Conservation (phyloP, 768 basidiomycete genomes). For the Collybia nuda region DNA sequence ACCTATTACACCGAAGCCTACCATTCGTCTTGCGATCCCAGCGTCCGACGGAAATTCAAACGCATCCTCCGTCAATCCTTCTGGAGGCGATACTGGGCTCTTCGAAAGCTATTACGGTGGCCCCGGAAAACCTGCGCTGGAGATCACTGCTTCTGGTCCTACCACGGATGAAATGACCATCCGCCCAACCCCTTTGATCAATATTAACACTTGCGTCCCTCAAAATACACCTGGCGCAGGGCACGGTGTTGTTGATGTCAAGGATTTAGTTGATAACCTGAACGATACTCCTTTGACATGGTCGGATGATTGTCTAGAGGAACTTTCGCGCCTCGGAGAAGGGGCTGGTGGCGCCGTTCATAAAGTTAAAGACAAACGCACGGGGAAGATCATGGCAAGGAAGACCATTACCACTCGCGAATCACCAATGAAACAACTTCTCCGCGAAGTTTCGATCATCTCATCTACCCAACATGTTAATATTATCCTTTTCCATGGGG, state of each 20-base stretch:
- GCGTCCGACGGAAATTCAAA: constrained; percentile 14
- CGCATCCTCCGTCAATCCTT: constrained; percentile 6
- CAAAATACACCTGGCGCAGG: constrained; percentile 24
- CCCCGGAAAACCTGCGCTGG: constrained; percentile 23
- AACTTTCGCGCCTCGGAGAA: constrained; percentile 80
- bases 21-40: constrained; percentile 30
- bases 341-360: constrained; percentile 97
- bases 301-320: constrained; percentile 75
- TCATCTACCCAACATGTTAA: constrained; percentile 81
- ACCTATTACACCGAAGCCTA: constrained; percentile 27
- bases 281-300: constrained; percentile 42
- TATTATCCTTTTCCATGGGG: constrained; percentile 91
- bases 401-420: constrained; percentile 92
- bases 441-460: constrained; percentile 90
- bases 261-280: constrained; percentile 34
- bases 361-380: constrained; percentile 85
- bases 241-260: constrained; percentile 38
- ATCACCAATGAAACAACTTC: constrained; percentile 89
- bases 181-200: constrained; percentile 25
- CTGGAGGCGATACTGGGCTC: constrained; percentile 25
- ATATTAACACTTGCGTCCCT: constrained; percentile 25
- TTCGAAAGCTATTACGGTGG: constrained; percentile 45
- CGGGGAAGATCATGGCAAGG: constrained; percentile 81
- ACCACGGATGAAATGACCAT: constrained; percentile 43
- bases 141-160: constrained; percentile 18